Conservation (phyloP, 164 flowering plant genomes). For the Liquidambar formosana region DNA sequence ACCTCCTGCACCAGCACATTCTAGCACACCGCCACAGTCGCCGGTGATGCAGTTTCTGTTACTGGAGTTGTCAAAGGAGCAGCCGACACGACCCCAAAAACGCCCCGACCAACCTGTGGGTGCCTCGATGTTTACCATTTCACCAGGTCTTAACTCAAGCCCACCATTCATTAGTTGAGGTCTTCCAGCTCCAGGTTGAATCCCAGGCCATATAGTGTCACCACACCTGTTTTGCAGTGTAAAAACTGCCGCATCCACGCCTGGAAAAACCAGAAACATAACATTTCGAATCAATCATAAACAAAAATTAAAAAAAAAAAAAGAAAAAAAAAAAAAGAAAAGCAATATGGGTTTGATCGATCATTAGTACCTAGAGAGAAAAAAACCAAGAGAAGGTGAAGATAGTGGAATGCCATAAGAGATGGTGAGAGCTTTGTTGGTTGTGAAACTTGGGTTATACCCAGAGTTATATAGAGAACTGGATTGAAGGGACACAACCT, state of each 20-base stretch:
- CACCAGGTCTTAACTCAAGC: constrained; percentile 24
- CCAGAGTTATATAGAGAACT: too few species aligned
- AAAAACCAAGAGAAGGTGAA: background rate
- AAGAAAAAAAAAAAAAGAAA: background rate
- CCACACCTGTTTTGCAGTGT: constrained; percentile 39
- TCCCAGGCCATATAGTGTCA: constrained; percentile 46
- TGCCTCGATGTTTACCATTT: constrained; percentile 10
- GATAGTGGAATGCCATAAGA: constrained; percentile 1
- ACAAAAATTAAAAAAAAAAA: background rate
- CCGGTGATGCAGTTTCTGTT: constrained; percentile 39
- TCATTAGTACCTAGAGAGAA: background rate
- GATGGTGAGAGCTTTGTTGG: background rate
- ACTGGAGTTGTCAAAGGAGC: constrained; percentile 34
- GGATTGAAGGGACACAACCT: too few species aligned
- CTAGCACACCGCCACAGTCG: constrained; percentile 38
- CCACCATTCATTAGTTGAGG: constrained; percentile 37
- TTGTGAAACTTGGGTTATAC: background rate
- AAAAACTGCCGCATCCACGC: constrained; percentile 30
- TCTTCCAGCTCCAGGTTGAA: constrained; percentile 33
- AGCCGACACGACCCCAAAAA: constrained; percentile 40
- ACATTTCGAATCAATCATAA: background rate
- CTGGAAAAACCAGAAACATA: constrained; percentile 9
- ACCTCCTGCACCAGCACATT: constrained; percentile 46
- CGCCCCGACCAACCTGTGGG: constrained; percentile 52
- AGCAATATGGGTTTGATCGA: too few species aligned